Conservation (phyloP, 305 asterid genomes). For the Fraxinus xanthoxyloides region DNA sequence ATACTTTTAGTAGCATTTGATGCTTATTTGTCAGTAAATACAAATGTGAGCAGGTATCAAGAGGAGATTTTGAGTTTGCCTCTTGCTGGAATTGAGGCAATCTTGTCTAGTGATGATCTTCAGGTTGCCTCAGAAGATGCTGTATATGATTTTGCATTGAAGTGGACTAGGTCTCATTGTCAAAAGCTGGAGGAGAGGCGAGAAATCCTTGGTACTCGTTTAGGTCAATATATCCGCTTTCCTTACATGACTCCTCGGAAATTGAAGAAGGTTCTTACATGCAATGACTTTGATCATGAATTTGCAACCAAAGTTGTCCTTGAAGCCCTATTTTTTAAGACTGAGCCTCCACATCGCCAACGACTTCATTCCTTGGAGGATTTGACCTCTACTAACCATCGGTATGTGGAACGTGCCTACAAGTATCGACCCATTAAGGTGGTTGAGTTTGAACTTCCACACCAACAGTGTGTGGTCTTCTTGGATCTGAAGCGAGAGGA, state of each 20-base stretch:
- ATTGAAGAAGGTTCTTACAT: slow-evolving; percentile 74
- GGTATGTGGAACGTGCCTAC: slow-evolving; percentile 81
- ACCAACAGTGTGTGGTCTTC: slow-evolving; percentile 85
- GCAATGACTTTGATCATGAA: slow-evolving; percentile 81
- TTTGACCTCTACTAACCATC: slow-evolving; percentile 46
- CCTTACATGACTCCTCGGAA: slow-evolving; percentile 82
- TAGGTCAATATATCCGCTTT: slow-evolving; percentile 77
- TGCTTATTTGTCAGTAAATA: slow-evolving; percentile 1
- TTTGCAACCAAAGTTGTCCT: slow-evolving; percentile 68
- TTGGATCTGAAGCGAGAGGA: slow-evolving; percentile 82
- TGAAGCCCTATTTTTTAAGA: slow-evolving; percentile 86
- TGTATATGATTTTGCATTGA: slow-evolving; percentile 31
- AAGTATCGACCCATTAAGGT: slow-evolving; percentile 89
- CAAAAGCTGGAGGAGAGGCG: slow-evolving; percentile 70
- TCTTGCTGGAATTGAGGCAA: slow-evolving; percentile 50
- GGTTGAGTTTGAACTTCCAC: slow-evolving; percentile 76
- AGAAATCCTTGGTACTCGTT: slow-evolving; percentile 61
- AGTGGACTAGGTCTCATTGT: slow-evolving; percentile 75
- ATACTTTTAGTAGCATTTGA: not conserved
- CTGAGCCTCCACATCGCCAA: slow-evolving; percentile 85
- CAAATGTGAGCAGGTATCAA: slow-evolving; percentile 55
- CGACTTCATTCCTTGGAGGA: slow-evolving; percentile 64
- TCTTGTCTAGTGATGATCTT: no score
- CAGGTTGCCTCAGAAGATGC: no score
- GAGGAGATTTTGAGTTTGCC: slow-evolving; percentile 86